Base-by-base conservation (phyloP, 2,329 filamentous ascomycete species). In the Cordyceps cicadae region DNA sequence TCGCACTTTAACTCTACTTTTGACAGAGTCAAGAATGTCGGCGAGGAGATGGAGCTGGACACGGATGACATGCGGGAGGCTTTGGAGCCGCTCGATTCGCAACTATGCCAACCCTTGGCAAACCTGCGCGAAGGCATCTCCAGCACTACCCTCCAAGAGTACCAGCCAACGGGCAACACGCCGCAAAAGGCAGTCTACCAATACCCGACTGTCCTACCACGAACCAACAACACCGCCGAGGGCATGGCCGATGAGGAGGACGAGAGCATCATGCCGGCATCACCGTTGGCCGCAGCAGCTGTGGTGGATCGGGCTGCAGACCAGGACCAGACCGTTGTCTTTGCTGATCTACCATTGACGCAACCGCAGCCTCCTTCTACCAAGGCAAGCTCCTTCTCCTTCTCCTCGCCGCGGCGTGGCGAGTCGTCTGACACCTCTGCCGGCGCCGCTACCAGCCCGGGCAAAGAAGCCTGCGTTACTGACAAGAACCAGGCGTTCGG, bases 121-220 rank as follows among this genome's bases (percentile, higher is more conserved):
- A 81, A 86, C 52, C 83, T 99, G 29, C 85, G 90, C 8, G 79
- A 85, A 19, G 81, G 85, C n/a, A 84, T 96, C 52, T 76, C 81
- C 17, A 76, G 74, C 52, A 85, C 87, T 1, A 74, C 79, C 5
- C 79, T 97, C 57, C 81, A 86, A 58, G 92, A 97, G 70, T 97
- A 97, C 72, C 79, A 84, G 43, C 84, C 89, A 0, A 97, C 94
- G 0, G 93, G 94, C 56, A 81, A 88, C 52, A 97, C 94, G 1
- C 94, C 94, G 0, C 85, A 89, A 69, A 94, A 92, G 75, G 77
- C 81, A 34, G 80, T 85, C 57, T 99, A 97, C 73, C 80, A 84
- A n/a, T 96, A 90, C 69, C 89, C 91, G 0, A 88, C 83, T 1
- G 78, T 81, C 2, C 79, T 99, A 1, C 94, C 94, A 3, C 85